Conservation (phyloP, 1,139 yeast genomes). For the Taphrina flavorubra region DNA sequence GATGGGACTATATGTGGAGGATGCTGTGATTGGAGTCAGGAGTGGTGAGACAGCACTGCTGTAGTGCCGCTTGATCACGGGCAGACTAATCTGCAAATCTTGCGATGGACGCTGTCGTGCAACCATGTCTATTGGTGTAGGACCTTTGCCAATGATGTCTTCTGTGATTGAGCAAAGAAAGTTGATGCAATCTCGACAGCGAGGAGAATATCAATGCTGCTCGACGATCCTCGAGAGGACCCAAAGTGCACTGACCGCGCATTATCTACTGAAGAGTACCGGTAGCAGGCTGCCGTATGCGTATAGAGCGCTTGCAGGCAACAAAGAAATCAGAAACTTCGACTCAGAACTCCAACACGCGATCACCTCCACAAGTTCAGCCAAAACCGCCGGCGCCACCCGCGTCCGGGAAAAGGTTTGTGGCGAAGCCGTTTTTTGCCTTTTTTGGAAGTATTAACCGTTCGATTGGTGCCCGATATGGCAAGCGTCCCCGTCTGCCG, state of each 20-base stretch:
- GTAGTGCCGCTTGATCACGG: constrained; percentile 11
- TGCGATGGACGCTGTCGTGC: neutral
- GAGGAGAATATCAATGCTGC: neutral
- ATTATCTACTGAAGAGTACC: neutral
- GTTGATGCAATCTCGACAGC: neutral
- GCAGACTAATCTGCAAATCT: constrained; percentile 3
- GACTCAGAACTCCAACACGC: too few species aligned
- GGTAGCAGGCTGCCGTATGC: too few species aligned
- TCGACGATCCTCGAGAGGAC: neutral
- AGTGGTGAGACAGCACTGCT: constrained; percentile 19
- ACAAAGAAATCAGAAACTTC: neutral
- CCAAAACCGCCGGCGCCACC: neutral
- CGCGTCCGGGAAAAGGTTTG: neutral
- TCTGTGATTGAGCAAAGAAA: neutral
- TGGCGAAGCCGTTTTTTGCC: constrained; percentile 2
- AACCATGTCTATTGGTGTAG: neutral
- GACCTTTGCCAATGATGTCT: neutral
- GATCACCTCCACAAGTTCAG: too few species aligned
- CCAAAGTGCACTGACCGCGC: neutral
- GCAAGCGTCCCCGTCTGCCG: too few species aligned
- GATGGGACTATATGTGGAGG: constrained; percentile 2
- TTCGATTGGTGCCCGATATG: neutral
- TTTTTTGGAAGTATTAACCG: constrained; percentile 1
- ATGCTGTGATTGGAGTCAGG: constrained; percentile 19
- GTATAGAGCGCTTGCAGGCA: neutral